Conservation (phyloP, 148 eudicot genomes). For the Diospyros lotus region DNA sequence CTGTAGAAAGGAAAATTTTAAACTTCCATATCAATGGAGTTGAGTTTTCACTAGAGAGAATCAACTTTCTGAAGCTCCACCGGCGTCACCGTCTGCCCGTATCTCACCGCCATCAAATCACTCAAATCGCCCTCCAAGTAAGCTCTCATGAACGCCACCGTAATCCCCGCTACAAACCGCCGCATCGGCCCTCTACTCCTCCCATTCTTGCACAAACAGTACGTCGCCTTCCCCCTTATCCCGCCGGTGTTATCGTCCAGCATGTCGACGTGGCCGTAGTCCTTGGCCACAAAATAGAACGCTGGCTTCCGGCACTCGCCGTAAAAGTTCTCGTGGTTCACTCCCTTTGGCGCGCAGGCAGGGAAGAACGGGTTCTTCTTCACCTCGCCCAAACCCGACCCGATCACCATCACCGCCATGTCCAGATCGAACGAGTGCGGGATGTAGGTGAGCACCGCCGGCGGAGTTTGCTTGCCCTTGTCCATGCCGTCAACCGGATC, state of each 20-base stretch:
- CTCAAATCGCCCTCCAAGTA: slow-evolving; percentile 47
- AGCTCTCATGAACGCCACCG: slow-evolving; percentile 65
- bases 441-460: slow-evolving; percentile 52
- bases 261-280: slow-evolving; percentile 76
- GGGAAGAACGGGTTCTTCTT: slow-evolving; percentile 59
- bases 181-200: slow-evolving; percentile 72
- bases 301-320: slow-evolving; percentile 55
- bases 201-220: slow-evolving; percentile 74
- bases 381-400: slow-evolving; percentile 62
- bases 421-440: slow-evolving; percentile 59
- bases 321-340: slow-evolving; percentile 68
- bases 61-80: slow-evolving; percentile 48
- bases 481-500: slow-evolving; percentile 89
- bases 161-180: slow-evolving; percentile 65
- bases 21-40: too few relatives aligned
- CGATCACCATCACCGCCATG: slow-evolving; percentile 45
- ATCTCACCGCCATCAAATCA: slow-evolving; percentile 31
- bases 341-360: slow-evolving; percentile 82
- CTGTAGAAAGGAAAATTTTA: too few relatives aligned
- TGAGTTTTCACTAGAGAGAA: slow-evolving; percentile 20
- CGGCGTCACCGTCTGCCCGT: slow-evolving; percentile 31
- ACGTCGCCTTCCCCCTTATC: slow-evolving; percentile 46
- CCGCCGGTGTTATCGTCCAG: slow-evolving; percentile 70
- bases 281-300: slow-evolving; percentile 61
- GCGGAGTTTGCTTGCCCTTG: slow-evolving; percentile 62